Evolutionary conservation across 768 basidiomycete species (phyloP), one percentile per base, ranked within the genome.

Genomic region (Hericium rajendrae): DNA sequence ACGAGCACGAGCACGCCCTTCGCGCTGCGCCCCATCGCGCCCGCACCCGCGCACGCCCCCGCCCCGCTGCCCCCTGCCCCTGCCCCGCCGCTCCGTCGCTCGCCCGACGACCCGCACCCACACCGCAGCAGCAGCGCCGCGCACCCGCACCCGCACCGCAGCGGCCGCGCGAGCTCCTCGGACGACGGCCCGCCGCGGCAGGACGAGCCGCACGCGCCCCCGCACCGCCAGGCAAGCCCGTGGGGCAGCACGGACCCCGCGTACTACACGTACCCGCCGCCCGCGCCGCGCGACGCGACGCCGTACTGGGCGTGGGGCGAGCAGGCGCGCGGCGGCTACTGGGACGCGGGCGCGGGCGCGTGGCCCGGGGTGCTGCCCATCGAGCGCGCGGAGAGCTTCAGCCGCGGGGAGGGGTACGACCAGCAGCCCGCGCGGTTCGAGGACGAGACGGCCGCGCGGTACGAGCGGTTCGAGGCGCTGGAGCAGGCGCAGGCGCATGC

Each of bases 271-370:
- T 62, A 62, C 48, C 62, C 62, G 24, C 62, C 62, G 20, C 62
- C 68, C 51, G 62, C 64, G 55, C 62, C 62, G 18, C 60, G 62
- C 64, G 55, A 61, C 62, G 18, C 60, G 55, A 24, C 39, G 58
- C 50, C 57, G 24, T 60, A 59, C 46, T 66, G 65, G 26, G 46
- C 55, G 57, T 77, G 73, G 75, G 61, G 69, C 9, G 80, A 79
- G 60, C 72, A 76, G 39, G 77, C 72, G 28, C 76, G 78, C n/a
- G 73, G 71, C 1, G 67, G 73, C 59, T 61, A 65, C 58, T 68
- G 60, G 64, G 38, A 62, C 57, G 53, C 28, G 51, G 22, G 22
- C 22, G 22, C 22, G 22, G 22, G 22, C 2, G 22, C 22, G 22
- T 24, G 54, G 56, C 18, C 18, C 2, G 28, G 28, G 5, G 15